Base-by-base conservation (phyloP, 805 yeast species). In the Hanseniaspora meyeri region DNA sequence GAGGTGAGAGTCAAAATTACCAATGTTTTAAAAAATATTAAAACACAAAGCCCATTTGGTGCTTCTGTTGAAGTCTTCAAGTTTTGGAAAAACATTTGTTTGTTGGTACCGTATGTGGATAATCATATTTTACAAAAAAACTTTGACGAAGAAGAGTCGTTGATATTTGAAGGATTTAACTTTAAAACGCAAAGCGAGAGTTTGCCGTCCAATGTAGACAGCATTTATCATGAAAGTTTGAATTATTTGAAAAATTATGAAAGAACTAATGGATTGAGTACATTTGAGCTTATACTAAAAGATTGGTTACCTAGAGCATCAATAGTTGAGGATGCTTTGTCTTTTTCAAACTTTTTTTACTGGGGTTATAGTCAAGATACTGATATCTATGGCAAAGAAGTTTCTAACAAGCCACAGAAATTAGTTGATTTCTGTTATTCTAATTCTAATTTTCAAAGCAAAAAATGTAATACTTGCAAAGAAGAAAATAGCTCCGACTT, bases 331-430 rank as follows among this genome's bases (percentile, higher is more conserved):
- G 32, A 16, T 17, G 24, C 43, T 11, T 10, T 53, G 10, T 46
- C 57, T 12, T 46, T 53, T 9, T 46, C 57, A 2, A 53, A 53
- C 31, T 53, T 53, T 39, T 31, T 53, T 16, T 27, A 46, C 11
- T 53, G 57, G 57, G 57, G 57, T 1, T 46, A 38, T 20, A 46
- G 47, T 20, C 43, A 53, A 16, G 24, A 45, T 27, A 11, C 2
- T 4, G 24, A 24, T 8, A 4, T 7, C 7, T 38, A n/a, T 29
- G 2, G 7, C 7, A 42, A 12, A 42, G 9, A 20, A 12, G 12
- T 31, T 14, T 11, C 45, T 24, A 10, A 14, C 14, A 20, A 20
- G 4, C 16, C 11, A 5, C 11, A 24, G 12, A 24, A 24, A 5
- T 8, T 24, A 12, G 6, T 4, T 14, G 5, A 17, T 45, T n/a